phyloP scores from a whole-genome alignment of 179 eudicot genomes.

The Beta macrorhiza region DNA sequence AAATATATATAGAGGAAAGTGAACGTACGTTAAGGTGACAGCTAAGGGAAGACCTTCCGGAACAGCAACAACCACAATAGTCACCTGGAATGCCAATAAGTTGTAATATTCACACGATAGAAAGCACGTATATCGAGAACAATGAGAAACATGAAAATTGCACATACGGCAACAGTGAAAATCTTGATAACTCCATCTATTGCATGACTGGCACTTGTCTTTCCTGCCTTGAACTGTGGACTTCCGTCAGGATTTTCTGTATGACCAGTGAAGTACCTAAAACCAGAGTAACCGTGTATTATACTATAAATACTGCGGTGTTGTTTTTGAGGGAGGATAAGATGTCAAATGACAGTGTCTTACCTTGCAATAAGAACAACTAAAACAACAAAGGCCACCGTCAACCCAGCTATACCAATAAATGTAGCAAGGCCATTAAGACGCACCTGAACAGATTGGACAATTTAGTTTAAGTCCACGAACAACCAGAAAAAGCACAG shows the following conservation, averaged over 20 bases:
- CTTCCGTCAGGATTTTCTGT: slow-evolving; percentile 41
- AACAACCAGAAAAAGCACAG: not conserved
- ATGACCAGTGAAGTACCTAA: slow-evolving; percentile 77
- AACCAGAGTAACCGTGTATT: slow-evolving; percentile 5
- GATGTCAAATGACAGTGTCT: not conserved
- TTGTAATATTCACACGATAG: slow-evolving; percentile 10
- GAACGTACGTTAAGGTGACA: slow-evolving; percentile 88
- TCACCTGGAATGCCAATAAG: slow-evolving; percentile 54
- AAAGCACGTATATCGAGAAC: slow-evolving; percentile 4
- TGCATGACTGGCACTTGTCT: slow-evolving; percentile 57
- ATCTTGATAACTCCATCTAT: slow-evolving; percentile 76
- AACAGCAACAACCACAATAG: slow-evolving; percentile 93
- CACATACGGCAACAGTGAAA: slow-evolving; percentile 85
- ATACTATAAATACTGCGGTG: not conserved
- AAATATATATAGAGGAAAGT: not conserved
- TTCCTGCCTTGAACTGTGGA: slow-evolving; percentile 52
- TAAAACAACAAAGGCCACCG: slow-evolving; percentile 69
- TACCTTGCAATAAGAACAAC: slow-evolving; percentile 71
- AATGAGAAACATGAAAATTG: slow-evolving; percentile 6
- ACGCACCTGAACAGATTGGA: slow-evolving; percentile 58
- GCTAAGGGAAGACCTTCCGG: slow-evolving; percentile 99
- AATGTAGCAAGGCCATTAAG: slow-evolving; percentile 92
- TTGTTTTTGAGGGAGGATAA: not conserved
- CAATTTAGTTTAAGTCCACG: not conserved
- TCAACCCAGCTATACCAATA: slow-evolving; percentile 79